Evolutionary conservation across 2,329 filamentous ascomycete genomes (phyloP).

Genomic region (Cladosporium sp.): DNA sequence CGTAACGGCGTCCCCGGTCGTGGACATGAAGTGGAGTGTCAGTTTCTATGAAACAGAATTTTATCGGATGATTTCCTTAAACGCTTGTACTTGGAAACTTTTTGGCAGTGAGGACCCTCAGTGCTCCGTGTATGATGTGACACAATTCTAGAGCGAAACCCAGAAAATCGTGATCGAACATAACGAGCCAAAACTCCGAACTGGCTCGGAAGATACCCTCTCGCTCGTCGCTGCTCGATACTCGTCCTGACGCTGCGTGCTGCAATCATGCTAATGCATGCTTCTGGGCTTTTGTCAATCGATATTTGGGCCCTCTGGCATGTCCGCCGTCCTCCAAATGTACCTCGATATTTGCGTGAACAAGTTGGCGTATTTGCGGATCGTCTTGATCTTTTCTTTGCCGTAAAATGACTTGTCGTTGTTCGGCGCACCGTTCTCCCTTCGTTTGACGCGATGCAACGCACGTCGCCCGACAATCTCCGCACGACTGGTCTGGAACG

Average conservation of each 20-base stretch:
- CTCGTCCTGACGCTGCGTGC: constrained; percentile 9
- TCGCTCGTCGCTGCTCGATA: constrained; percentile 1
- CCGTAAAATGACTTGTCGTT: constrained; percentile 15
- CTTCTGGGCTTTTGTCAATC: constrained; percentile 11
- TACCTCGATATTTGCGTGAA: constrained; percentile 15
- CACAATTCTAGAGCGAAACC: neutral
- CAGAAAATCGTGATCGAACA: constrained; percentile 7
- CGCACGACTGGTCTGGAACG: constrained; percentile 1
- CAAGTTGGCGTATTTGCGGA: constrained; percentile 4
- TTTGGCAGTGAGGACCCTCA: neutral
- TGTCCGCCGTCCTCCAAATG: constrained; percentile 12
- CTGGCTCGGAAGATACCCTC: constrained; percentile 7
- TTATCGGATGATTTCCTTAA: neutral
- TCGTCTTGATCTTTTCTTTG: constrained; percentile 15
- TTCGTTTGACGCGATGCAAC: constrained; percentile 12
- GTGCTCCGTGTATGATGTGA: neutral
- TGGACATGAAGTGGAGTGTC: neutral
- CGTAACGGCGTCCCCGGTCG: neutral
- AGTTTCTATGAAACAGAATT: neutral
- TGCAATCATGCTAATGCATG: constrained; percentile 12
- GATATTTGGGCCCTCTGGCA: constrained; percentile 12
- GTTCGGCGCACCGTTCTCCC: constrained; percentile 7
- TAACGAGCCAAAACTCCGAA: constrained; percentile 17
- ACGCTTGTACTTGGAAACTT: neutral
- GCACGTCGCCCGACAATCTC: constrained; percentile 7